These are phyloP conservation scores for Davidsoniella eucalypti DNA, from an alignment of 2,329 filamentous ascomycete genomes.

Conservation along the genomic window DNA sequence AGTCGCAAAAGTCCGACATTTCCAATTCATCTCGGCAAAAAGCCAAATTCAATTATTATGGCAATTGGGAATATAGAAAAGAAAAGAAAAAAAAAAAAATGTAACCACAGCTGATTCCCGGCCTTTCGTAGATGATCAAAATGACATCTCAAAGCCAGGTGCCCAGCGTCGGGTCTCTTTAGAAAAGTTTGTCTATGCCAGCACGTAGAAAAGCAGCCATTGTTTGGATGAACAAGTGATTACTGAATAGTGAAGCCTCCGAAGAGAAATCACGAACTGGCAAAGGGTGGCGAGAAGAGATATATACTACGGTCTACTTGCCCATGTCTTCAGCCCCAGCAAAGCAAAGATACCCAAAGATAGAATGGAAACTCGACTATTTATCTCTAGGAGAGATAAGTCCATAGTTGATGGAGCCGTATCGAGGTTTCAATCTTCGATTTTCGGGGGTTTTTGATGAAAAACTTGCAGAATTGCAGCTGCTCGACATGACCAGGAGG, in stretches of 20 bases:
- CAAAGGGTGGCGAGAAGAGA: slow-evolving; percentile 11
- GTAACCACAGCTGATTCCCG: slow-evolving; percentile 45
- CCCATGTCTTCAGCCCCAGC: too few relatives aligned
- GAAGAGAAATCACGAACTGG: slow-evolving; percentile 11
- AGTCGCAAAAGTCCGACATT: too few relatives aligned
- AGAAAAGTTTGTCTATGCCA: slow-evolving; percentile 32
- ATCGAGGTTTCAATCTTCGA: too few relatives aligned
- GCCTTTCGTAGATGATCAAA: slow-evolving; percentile 34
- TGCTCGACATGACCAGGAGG: too few relatives aligned
- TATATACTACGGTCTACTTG: too few relatives aligned
- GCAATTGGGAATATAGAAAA: background rate
- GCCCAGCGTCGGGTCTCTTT: slow-evolving; percentile 36
- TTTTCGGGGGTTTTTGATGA: too few relatives aligned
- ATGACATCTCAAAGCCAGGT: slow-evolving; percentile 38
- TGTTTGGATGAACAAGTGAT: slow-evolving; percentile 28
- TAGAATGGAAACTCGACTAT: too few relatives aligned
- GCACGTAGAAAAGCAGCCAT: slow-evolving; percentile 35
- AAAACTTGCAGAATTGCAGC: too few relatives aligned
- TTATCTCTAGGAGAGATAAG: too few relatives aligned
- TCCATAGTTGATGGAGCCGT: too few relatives aligned
- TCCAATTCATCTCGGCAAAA: background rate
- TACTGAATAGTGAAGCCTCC: slow-evolving; percentile 28
- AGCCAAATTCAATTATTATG: background rate
- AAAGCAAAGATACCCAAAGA: too few relatives aligned
- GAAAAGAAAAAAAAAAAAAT: slow-evolving; percentile 17